Percentiles rank a stretch among this genome's conserved stretches.
These are phyloP conservation scores for Paramecium biaurelia DNA, from an alignment of 73 alveolate species.

Conservation along the genomic window DNA sequence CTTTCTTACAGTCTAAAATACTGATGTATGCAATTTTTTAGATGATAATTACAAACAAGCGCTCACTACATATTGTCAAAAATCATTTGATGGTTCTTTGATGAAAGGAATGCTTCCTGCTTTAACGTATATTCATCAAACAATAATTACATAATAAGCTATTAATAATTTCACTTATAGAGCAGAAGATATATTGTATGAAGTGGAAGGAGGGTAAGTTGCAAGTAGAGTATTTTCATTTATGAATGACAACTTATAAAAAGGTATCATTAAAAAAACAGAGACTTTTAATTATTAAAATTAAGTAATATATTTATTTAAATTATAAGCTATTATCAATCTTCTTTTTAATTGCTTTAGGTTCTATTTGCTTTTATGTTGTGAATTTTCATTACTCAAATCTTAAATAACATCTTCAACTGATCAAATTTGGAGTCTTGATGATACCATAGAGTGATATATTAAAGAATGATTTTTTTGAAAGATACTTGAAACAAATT, in stretches of 20 bases:
- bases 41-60: background rate
- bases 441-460: background rate
- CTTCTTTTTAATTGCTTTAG: background rate
- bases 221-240: constrained; percentile 1
- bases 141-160: background rate
- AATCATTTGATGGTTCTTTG: background rate
- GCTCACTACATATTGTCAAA: background rate
- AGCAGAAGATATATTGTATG: background rate
- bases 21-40: background rate
- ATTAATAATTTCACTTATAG: constrained; percentile 12
- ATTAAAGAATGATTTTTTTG: background rate
- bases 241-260: background rate
- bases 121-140: background rate
- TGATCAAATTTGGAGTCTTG: background rate
- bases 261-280: background rate
- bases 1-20: background rate
- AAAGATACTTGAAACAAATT: background rate
- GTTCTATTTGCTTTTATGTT: background rate
- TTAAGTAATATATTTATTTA: background rate
- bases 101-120: constrained; percentile 1
- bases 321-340: background rate
- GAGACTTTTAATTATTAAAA: background rate
- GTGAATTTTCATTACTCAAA: background rate
- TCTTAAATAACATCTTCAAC: background rate
- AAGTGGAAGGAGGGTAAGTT: constrained; percentile 1